Conservation (phyloP, 2,329 filamentous ascomycete species). For the Clonostachys solani region DNA sequence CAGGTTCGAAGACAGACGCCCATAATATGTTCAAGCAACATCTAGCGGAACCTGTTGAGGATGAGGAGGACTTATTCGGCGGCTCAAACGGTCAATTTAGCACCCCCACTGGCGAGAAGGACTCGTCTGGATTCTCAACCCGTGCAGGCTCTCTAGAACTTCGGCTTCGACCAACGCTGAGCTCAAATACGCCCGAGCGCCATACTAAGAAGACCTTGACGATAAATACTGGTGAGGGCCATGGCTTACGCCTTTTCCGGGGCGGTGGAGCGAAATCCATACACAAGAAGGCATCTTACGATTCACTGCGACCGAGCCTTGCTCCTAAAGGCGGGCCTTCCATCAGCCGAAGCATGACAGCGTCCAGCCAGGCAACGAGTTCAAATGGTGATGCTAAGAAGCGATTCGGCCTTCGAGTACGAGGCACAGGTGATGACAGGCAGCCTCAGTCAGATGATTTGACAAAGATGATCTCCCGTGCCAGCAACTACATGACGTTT, state of each 20-base stretch:
- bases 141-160: constrained; percentile 74
- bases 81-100: constrained; percentile 30
- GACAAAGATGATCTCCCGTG: constrained; percentile 92
- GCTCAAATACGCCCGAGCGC: constrained; percentile 40
- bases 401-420: constrained; percentile 52
- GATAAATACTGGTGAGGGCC: constrained; percentile 41
- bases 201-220: constrained; percentile 40
- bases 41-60: constrained; percentile 24
- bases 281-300: constrained; percentile 50
- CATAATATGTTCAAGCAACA: constrained; percentile 50
- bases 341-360: constrained; percentile 36
- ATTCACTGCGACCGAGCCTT: constrained; percentile 43
- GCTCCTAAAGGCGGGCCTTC: constrained; percentile 31
- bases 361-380: constrained; percentile 26
- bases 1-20: constrained; percentile 50
- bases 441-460: constrained; percentile 78
- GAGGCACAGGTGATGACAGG: constrained; percentile 42
- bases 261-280: constrained; percentile 35
- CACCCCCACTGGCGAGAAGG: constrained; percentile 36
- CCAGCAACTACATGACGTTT: constrained; percentile 96
- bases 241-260: constrained; percentile 48
- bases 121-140: constrained; percentile 45
- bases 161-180: constrained; percentile 78
- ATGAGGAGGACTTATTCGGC: constrained; percentile 38
- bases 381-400: constrained; percentile 36